Evolutionary conservation across 1,139 yeast genomes (phyloP).

Genomic region (Hyphopichia wangnamkhiaoensis): DNA sequence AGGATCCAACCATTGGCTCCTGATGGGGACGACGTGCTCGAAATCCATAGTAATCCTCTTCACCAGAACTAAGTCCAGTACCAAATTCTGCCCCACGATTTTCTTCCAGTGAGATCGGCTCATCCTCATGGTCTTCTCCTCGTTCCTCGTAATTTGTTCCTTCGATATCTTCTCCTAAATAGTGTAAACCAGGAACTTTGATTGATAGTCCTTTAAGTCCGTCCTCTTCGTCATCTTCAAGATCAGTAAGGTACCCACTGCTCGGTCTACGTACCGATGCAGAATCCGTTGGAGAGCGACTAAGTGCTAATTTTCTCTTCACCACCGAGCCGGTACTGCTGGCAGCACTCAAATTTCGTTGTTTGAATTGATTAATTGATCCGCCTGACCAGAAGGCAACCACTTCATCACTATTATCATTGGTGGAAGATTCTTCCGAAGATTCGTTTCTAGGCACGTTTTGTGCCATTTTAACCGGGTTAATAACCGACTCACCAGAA

Average conservation of each 20-base stretch:
- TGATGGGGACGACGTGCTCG: background rate
- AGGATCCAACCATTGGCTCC: background rate
- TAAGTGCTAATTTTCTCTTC: slow-evolving; percentile 6
- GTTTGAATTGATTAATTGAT: background rate
- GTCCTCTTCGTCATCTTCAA: slow-evolving; percentile 18
- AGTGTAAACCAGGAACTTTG: background rate
- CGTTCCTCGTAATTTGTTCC: no score
- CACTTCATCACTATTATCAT: background rate
- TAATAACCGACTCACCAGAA: background rate
- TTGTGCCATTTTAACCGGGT: background rate
- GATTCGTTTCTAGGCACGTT: background rate
- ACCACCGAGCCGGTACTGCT: slow-evolving; percentile 9
- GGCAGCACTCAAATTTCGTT: background rate
- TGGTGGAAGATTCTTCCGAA: background rate
- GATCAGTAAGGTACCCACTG: slow-evolving; percentile 21
- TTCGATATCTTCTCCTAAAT: background rate
- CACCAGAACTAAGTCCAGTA: background rate
- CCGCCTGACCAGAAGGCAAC: background rate
- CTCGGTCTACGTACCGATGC: slow-evolving; percentile 9
- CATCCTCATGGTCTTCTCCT: background rate
- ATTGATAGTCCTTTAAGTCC: no score
- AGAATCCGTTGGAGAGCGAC: background rate
- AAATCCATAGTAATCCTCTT: background rate
- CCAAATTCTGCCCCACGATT: background rate
- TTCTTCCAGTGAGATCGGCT: background rate